phyloP scores from a whole-genome alignment of 129 eudicot species.

The Smallanthus sonchifolius region DNA sequence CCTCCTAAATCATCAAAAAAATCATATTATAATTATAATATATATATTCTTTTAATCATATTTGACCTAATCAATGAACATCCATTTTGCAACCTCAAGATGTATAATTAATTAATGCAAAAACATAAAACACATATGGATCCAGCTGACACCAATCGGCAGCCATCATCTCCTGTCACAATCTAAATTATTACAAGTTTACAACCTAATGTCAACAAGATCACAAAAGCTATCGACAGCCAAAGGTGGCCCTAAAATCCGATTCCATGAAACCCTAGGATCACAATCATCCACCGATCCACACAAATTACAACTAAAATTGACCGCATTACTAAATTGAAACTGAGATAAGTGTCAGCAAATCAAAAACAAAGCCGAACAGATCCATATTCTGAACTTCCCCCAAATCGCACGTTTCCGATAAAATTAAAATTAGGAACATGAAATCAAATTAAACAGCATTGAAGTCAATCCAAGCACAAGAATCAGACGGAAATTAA shows the following conservation, averaged over 20 bases:
- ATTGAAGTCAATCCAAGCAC: neutral
- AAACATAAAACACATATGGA: constrained; percentile 7
- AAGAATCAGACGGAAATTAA: neutral
- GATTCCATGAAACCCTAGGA: constrained; percentile 6
- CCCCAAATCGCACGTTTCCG: neutral
- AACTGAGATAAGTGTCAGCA: neutral
- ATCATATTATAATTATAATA: neutral
- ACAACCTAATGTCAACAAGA: constrained; percentile 20
- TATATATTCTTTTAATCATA: neutral
- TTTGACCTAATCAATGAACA: neutral
- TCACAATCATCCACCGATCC: constrained; percentile 6
- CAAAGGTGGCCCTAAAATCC: neutral
- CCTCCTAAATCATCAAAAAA: neutral
- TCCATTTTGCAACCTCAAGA: neutral
- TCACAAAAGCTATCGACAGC: neutral
- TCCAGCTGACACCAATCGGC: constrained; percentile 16
- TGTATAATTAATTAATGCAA: neutral
- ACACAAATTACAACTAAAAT: neutral
- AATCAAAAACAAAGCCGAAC: constrained; percentile 3
- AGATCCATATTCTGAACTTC: neutral
- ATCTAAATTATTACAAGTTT: constrained; percentile 19
- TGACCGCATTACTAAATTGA: neutral
- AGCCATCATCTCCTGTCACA: constrained; percentile 16
- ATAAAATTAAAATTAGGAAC: neutral
- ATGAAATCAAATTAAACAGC: constrained; percentile 1